A percentile compares a stretch with the other conserved stretches of the same genome.
Evolutionary conservation across 371 early-diverging fungal species (phyloP).

Genomic region (Synchytrium microbalum): DNA sequence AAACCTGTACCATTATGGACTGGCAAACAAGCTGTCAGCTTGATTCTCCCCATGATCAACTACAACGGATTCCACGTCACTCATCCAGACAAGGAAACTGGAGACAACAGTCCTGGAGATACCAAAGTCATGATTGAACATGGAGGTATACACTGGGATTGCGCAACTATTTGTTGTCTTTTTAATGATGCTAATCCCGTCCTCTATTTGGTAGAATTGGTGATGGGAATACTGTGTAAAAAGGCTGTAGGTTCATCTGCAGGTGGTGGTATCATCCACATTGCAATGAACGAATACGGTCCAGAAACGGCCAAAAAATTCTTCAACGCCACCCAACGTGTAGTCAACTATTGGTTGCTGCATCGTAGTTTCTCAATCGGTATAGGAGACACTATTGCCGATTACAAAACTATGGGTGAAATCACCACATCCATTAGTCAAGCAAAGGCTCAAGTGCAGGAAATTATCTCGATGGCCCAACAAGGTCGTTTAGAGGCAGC

Average conservation of each 20-base stretch:
- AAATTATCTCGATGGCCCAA: constrained; percentile 82
- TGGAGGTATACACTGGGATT: too few relatives aligned
- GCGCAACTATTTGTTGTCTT: too few relatives aligned
- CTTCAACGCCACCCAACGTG: constrained; percentile 91
- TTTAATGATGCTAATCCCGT: too few relatives aligned
- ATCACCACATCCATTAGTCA: constrained; percentile 79
- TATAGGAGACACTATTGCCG: constrained; percentile 99
- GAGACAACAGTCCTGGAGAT: constrained; percentile 80
- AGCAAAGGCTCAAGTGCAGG: constrained; percentile 80
- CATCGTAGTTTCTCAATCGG: constrained; percentile 97
- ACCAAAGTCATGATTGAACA: constrained; percentile 90
- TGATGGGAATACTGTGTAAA: constrained; percentile 96
- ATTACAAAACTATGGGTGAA: constrained; percentile 72
- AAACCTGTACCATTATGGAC: constrained; percentile 98
- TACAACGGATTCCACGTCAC: constrained; percentile 63
- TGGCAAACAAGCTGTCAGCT: constrained; percentile 95
- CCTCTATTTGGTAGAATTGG: too few relatives aligned
- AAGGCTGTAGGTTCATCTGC: constrained; percentile 92
- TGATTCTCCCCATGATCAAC: constrained; percentile 90
- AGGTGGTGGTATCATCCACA: constrained; percentile 95
- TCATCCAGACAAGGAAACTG: constrained; percentile 75
- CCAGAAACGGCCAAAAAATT: constrained; percentile 84
- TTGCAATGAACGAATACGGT: constrained; percentile 94
- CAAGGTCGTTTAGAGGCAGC: constrained; percentile 76
- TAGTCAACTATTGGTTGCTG: constrained; percentile 95